Evolutionary conservation across 305 asterid genomes (phyloP), one percentile per base, ranked within the genome.

Genomic region (Andrographis paniculata): DNA sequence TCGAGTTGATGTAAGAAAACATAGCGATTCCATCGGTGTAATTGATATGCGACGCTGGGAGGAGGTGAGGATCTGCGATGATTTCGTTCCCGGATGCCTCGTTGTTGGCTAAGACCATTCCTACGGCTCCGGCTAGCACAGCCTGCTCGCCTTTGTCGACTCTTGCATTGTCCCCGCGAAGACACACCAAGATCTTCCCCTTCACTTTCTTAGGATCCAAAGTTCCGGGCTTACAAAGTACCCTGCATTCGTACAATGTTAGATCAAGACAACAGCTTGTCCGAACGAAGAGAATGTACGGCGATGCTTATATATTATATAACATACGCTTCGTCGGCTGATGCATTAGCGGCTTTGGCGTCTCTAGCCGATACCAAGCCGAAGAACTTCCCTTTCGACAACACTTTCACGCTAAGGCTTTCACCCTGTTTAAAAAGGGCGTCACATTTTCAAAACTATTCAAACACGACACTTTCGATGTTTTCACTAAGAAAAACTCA

Each of bases 61-160:
- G 71, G 31, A 89, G 74, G 63, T 86, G 98, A 60, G 98, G 86
- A 60, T 89, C 98, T 38, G 92, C 93, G 37, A 80, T 58, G 31
- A 86, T 64, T 54, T 89, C 98, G 51, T 89, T 76, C 5, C 94
- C 95, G 14, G 96, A 85, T 19, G 56, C 69, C 30, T 74, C 48
- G 33, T 86, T 60, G 52, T 86, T 89, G 38, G 82, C 82, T 19
- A 89, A 70, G 28, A 89, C 73, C 96, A 89, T 86, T 55, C 92
- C 98, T 1, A 68, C 87, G 4, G 95, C 98, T 44, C 96, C 98
- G 15, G 71, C 92, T 45, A 69, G 49, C 7, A 73, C 77, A 20
- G 94, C 84, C 63, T 89, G 88, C 56, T 77, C 75, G 11, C 98
- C 94, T 65, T 86, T 89, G 75, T 86, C 96, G 14, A 86, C 95